A percentile compares a stretch with the other conserved stretches of the same genome.
Evolutionary conservation across 75 land plant species (phyloP).

Genomic region (Ceratopteris richardii): DNA sequence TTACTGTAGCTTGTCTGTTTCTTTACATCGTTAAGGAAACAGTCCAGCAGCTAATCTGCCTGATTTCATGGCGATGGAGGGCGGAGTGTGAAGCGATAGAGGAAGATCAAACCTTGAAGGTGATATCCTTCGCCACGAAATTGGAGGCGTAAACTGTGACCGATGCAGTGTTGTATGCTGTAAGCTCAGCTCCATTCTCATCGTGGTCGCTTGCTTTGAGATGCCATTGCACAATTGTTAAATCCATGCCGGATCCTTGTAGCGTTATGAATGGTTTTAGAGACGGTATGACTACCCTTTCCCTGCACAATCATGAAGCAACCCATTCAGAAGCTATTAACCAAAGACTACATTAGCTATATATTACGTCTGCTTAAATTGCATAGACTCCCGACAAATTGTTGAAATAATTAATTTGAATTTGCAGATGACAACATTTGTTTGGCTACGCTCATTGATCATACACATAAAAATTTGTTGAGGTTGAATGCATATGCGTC

Average conservation of each 20-base stretch:
- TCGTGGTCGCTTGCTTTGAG: constrained; percentile 24
- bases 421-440: too few relatives aligned
- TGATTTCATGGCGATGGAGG: too few relatives aligned
- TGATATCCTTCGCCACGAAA: constrained; percentile 21
- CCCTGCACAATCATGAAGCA: constrained; percentile 15
- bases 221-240: constrained; percentile 24
- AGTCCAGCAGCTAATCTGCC: too few relatives aligned
- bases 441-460: too few relatives aligned
- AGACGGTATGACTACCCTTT: constrained; percentile 19
- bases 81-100: too few relatives aligned
- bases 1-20: too few relatives aligned
- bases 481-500: too few relatives aligned
- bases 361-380: background rate
- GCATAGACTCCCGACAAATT: background rate
- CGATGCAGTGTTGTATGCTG: constrained; percentile 27
- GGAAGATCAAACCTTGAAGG: constrained; percentile 16
- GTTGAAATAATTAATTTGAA: too few relatives aligned
- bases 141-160: constrained; percentile 20
- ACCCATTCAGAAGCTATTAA: background rate
- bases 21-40: too few relatives aligned
- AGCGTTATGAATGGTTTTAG: constrained; percentile 30
- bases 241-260: constrained; percentile 17
- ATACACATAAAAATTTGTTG: too few relatives aligned
- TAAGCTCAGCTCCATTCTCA: constrained; percentile 16
- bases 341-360: background rate